Evolutionary conservation across 257 asterid species (phyloP).

Genomic region (Nicotiana tabacum): DNA sequence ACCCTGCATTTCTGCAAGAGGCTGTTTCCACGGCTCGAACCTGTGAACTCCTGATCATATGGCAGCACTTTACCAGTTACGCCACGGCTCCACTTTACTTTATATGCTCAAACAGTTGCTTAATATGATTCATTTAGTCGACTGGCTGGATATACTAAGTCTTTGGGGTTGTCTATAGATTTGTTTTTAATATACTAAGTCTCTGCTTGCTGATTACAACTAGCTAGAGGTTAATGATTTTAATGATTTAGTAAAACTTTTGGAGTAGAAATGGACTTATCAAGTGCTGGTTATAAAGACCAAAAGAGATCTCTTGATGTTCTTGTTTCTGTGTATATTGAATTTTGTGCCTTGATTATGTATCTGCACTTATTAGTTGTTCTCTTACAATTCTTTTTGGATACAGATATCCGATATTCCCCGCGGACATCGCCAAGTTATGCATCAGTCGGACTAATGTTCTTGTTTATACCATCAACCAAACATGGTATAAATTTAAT

Average conservation of each 20-base stretch:
- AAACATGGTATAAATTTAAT: too few species aligned
- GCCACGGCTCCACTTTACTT: too few species aligned
- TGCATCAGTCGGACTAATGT: conserved; percentile 44
- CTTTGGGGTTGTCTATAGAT: too few species aligned
- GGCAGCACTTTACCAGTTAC: too few species aligned
- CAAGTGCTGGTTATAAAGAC: neutral
- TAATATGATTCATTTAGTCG: neutral
- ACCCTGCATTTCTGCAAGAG: too few species aligned
- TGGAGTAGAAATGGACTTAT: too few species aligned
- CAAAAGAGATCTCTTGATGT: neutral
- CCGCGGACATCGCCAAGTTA: conserved; percentile 37
- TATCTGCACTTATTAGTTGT: neutral
- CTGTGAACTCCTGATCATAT: too few species aligned
- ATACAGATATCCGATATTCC: conserved; percentile 52
- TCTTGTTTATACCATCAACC: neutral
- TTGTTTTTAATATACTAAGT: neutral
- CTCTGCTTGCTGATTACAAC: too few species aligned
- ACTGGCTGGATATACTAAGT: neutral
- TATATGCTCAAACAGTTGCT: neutral
- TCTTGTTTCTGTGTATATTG: neutral
- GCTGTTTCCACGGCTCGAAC: too few species aligned
- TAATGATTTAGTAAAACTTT: too few species aligned
- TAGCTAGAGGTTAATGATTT: too few species aligned
- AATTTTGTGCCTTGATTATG: neutral
- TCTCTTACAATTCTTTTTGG: neutral